Evolutionary conservation across 2,329 filamentous ascomycete genomes (phyloP), one percentile per base, ranked within the genome.

Genomic region (Ambrosiella beaveri): DNA sequence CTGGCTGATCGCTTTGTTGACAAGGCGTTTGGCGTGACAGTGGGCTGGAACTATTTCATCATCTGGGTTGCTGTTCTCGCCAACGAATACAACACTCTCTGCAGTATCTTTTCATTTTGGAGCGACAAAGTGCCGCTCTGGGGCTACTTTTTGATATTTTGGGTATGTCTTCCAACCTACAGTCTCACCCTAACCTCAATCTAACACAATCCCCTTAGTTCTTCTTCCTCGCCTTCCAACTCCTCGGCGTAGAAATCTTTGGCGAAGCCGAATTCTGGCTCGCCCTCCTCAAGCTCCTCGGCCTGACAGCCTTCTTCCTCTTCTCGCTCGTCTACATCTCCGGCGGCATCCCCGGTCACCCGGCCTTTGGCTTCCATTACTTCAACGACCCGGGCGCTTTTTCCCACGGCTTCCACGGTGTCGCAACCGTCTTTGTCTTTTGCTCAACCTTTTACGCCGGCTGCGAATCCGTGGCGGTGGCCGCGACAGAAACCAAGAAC

Each of bases 191-290:
- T 50, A 12, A n/a, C 27, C 49, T 17, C 27, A 37, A 37, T 36
- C 56, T 55, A 44, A 36, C 35, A 1, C 2, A 7, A 13, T 3
- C n/a, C 8, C 11, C 1, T 15, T 37, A 72, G 73, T 69, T 67
- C n/a, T 70, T 80, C 0, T 86, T 89, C 62, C 73, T 83, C 0
- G 74, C 71, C 0, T 80, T 88, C 60, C 86, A 88, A 64, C 74
- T 88, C 39, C 71, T 88, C 1, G 84, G 84, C 1, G 82, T 89
- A 1, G 79, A 82, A 63, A 80, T 82, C 2, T 90, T 88, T 66
- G 86, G 86, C 12, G 86, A 90, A 66, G 80, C 84, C 8, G 86
- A 91, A 65, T 88, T 89, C 65, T 89, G 85, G 84, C 77, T 89
- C 59, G 82, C 85, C 0, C 74, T 84, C 13, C 70, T 88, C 65